A percentile compares a stretch with the other conserved stretches of the same genome.
phyloP scores from a whole-genome alignment of 768 basidiomycete species.

The Myochromella boudieri region DNA sequence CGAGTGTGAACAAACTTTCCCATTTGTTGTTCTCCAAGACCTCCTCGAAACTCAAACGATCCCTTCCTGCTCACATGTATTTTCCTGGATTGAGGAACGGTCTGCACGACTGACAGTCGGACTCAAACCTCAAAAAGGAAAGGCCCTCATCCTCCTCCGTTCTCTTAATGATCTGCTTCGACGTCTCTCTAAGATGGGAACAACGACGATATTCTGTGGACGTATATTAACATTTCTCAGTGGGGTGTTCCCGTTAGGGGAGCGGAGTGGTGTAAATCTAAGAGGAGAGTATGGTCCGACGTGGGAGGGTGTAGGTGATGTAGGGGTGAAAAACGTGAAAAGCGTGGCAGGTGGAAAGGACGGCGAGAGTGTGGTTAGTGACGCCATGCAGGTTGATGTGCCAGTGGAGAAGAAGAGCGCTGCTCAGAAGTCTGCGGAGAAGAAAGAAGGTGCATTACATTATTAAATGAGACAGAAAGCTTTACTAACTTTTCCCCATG shows the following conservation, averaged over 20 bases:
- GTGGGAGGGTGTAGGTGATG: conserved; percentile 66
- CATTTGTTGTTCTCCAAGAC: conserved; percentile 75
- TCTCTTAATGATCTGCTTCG: conserved; percentile 86
- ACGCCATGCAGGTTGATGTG: conserved; percentile 59
- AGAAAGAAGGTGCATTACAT: conserved; percentile 58
- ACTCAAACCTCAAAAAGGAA: conserved; percentile 85
- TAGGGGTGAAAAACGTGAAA: conserved; percentile 31
- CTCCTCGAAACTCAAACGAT: conserved; percentile 87
- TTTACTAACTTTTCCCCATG: not conserved
- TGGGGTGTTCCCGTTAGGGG: conserved; percentile 82
- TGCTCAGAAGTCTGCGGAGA: conserved; percentile 32
- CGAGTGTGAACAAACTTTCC: conserved; percentile 74
- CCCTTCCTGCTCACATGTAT: conserved; percentile 79
- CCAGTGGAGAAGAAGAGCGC: conserved; percentile 34
- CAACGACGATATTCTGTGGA: conserved; percentile 85
- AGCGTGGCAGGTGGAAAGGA: conserved; percentile 19
- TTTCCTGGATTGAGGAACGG: conserved; percentile 83
- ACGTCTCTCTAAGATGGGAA: conserved; percentile 82
- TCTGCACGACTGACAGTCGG: conserved; percentile 68
- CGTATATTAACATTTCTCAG: conserved; percentile 87
- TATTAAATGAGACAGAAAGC: not conserved
- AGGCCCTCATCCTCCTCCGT: conserved; percentile 81
- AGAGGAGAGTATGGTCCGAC: conserved; percentile 82
- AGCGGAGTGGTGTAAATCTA: conserved; percentile 89
- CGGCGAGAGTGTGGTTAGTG: conserved; percentile 19